phyloP scores from a whole-genome alignment of 2,329 filamentous ascomycete genomes.

The Dissoconium aciculare region DNA sequence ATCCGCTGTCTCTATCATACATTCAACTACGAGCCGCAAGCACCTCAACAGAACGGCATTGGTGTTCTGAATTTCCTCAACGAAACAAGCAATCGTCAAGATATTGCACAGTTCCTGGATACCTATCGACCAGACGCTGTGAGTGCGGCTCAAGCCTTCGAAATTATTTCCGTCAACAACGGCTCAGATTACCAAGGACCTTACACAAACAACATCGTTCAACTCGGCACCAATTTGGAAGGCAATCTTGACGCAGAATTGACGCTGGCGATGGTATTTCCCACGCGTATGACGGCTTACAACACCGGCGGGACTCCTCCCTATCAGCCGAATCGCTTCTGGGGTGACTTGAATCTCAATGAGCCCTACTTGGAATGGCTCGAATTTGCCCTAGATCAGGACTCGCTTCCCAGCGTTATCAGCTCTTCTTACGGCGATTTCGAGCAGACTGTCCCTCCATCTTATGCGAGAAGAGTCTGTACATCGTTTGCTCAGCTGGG shows the following conservation, averaged over 20 bases:
- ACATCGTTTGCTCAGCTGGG: constrained; percentile 47
- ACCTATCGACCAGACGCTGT: constrained; percentile 38
- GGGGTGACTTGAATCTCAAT: constrained; percentile 34
- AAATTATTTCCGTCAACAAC: constrained; percentile 41
- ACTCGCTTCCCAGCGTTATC: constrained; percentile 43
- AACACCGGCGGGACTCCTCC: constrained; percentile 45
- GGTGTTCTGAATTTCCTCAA: constrained; percentile 34
- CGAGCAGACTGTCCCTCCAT: constrained; percentile 44
- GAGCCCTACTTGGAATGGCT: constrained; percentile 52
- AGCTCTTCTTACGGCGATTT: constrained; percentile 50
- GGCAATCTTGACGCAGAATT: constrained; percentile 52
- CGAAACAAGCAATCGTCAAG: constrained; percentile 36
- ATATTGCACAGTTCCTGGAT: constrained; percentile 43
- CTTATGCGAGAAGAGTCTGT: constrained; percentile 47
- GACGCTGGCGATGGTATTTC: constrained; percentile 40
- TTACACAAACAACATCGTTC: constrained; percentile 22
- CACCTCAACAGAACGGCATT: constrained; percentile 28
- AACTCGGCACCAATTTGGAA: constrained; percentile 28
- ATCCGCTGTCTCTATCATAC: constrained; percentile 41
- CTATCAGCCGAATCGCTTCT: constrained; percentile 31
- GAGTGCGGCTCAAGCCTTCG: constrained; percentile 39
- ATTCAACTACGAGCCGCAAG: constrained; percentile 36
- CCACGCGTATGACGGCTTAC: constrained; percentile 42
- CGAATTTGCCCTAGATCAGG: constrained; percentile 38
- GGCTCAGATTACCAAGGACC: constrained; percentile 35